phyloP scores from a whole-genome alignment of 768 basidiomycete genomes.

The Lyophyllum shimeji region DNA sequence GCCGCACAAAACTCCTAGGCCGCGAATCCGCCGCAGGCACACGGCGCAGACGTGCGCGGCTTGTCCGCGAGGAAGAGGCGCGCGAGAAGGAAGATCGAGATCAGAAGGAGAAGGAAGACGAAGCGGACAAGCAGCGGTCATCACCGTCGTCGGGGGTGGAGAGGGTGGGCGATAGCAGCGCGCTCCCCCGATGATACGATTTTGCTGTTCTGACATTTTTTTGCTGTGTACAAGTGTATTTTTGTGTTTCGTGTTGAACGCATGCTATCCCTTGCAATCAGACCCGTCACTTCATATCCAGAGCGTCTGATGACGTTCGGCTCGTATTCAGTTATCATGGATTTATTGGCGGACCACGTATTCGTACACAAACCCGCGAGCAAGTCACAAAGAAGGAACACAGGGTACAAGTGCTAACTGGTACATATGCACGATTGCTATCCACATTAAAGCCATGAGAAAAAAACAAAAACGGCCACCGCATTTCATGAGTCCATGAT shows the following conservation, averaged over 20 bases:
- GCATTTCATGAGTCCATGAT: no score
- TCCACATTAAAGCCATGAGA: not conserved
- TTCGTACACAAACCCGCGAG: not conserved
- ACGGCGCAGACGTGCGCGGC: conserved; percentile 27
- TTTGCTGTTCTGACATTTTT: not conserved
- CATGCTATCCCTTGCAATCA: not conserved
- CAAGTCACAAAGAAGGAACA: not conserved
- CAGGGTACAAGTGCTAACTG: not conserved
- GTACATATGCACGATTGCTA: not conserved
- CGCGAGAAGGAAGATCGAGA: not conserved
- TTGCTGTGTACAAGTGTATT: not conserved
- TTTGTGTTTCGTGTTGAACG: not conserved
- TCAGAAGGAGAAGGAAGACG: not conserved
- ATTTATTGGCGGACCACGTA: not conserved
- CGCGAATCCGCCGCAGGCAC: conserved; percentile 50
- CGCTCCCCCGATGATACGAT: conserved; percentile 1
- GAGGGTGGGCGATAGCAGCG: not conserved
- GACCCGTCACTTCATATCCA: not conserved
- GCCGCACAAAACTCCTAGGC: conserved; percentile 63
- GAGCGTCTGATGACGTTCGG: not conserved
- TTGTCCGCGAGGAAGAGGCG: conserved; percentile 6
- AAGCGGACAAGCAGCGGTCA: not conserved
- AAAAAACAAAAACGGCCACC: no score
- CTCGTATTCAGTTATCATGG: not conserved
- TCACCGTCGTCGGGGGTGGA: not conserved